Evolutionary conservation across 148 eudicot genomes (phyloP).

Genomic region (Suaeda aralocaspica): DNA sequence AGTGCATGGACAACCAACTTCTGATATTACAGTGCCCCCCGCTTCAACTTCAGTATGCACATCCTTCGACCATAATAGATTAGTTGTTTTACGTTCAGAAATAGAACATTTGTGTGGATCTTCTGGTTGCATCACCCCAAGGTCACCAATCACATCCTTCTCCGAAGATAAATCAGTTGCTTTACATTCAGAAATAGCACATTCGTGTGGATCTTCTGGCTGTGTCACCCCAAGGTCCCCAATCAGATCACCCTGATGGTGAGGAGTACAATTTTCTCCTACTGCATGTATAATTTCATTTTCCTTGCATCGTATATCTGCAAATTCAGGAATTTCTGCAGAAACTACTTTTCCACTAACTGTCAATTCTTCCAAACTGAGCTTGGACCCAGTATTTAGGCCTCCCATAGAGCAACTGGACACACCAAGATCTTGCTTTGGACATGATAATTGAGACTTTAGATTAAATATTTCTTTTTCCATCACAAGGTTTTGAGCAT

Average conservation of each 20-base stretch:
- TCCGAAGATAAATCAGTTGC: neutral
- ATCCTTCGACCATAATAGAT: neutral
- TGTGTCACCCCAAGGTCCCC: neutral
- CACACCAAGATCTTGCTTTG: conserved; percentile 19
- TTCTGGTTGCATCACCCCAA: neutral
- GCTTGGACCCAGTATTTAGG: conserved; percentile 15
- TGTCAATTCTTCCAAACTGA: neutral
- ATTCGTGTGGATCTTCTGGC: neutral
- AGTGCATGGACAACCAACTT: neutral
- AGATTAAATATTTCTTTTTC: conserved; percentile 43
- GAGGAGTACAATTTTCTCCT: neutral
- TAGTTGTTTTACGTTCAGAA: neutral
- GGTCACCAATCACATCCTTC: neutral
- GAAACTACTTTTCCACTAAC: neutral
- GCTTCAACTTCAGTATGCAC: neutral
- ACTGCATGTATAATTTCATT: neutral
- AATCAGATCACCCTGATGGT: neutral
- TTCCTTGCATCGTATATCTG: neutral
- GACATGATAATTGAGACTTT: conserved; percentile 33
- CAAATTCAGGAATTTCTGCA: conserved; percentile 1
- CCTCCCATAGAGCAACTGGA: conserved; percentile 13
- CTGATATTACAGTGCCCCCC: neutral
- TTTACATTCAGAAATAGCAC: neutral
- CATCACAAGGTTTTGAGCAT: conserved; percentile 31
- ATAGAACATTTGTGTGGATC: neutral